Percentiles rank a stretch among this genome's conserved stretches.
Conservation (phyloP, 2,329 filamentous ascomycete species). For the Neoscytalidium dimidiatum region DNA sequence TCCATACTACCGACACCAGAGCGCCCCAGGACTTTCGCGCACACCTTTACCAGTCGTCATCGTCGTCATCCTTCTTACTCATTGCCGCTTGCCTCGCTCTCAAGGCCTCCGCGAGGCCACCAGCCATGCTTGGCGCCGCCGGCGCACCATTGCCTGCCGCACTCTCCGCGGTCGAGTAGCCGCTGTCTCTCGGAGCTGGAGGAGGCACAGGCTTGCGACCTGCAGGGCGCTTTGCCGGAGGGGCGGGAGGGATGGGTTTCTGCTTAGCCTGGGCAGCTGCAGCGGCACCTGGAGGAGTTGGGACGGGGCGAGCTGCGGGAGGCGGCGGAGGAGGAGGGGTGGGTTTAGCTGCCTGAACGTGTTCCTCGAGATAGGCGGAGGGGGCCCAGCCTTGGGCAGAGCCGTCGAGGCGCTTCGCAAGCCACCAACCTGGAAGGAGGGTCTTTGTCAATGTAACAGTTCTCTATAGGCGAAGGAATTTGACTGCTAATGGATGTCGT, state of each 20-base stretch:
- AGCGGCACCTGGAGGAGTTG: slow-evolving; percentile 41
- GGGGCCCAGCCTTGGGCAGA: slow-evolving; percentile 89
- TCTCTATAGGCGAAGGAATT: too few relatives aligned
- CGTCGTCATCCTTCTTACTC: slow-evolving; percentile 39
- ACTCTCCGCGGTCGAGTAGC: slow-evolving; percentile 41
- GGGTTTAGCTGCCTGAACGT: slow-evolving; percentile 50
- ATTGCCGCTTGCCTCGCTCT: slow-evolving; percentile 53
- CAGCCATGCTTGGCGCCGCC: slow-evolving; percentile 44
- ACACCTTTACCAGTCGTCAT: slow-evolving; percentile 37
- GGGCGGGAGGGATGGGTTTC: slow-evolving; percentile 71
- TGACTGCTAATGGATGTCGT: too few relatives aligned
- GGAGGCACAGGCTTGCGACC: slow-evolving; percentile 68
- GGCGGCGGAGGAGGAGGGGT: slow-evolving; percentile 61
- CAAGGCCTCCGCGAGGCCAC: slow-evolving; percentile 53
- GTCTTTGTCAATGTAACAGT: neutral
- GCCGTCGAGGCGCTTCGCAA: slow-evolving; percentile 71
- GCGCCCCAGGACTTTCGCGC: neutral
- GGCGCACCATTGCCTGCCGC: slow-evolving; percentile 30
- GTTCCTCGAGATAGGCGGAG: slow-evolving; percentile 89
- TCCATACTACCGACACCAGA: too few relatives aligned
- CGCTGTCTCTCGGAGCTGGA: slow-evolving; percentile 67
- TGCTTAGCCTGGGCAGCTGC: slow-evolving; percentile 38
- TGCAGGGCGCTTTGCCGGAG: slow-evolving; percentile 77
- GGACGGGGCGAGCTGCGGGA: slow-evolving; percentile 49
- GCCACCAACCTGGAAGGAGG: slow-evolving; percentile 80